Evolutionary conservation across 345 rosid species (phyloP).

Genomic region (Geranium brycei): DNA sequence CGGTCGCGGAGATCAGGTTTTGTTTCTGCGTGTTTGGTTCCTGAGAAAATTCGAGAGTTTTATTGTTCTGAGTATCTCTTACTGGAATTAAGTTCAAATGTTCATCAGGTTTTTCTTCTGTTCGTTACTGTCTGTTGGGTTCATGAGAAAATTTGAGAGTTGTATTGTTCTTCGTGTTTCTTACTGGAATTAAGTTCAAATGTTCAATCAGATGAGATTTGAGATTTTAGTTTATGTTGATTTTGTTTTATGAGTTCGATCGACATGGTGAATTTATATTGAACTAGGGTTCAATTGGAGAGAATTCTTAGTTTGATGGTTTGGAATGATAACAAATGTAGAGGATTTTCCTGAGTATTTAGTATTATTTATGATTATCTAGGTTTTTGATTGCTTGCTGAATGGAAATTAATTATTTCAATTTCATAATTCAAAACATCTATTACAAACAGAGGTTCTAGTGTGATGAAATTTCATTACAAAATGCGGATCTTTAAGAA

Average conservation of each 20-base stretch:
- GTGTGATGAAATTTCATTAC: too few relatives aligned
- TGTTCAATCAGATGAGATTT: background rate
- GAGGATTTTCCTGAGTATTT: background rate
- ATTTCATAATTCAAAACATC: too few relatives aligned
- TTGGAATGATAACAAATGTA: background rate
- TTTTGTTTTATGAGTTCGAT: background rate
- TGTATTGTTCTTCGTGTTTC: too few relatives aligned
- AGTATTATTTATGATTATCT: background rate
- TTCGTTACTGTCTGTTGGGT: background rate
- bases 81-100: background rate
- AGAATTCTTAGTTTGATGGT: background rate
- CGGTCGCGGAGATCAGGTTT: slow-evolving; percentile 82
- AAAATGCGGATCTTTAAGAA: background rate
- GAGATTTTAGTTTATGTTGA: background rate
- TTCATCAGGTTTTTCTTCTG: background rate
- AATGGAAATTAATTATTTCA: too few relatives aligned
- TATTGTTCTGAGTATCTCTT: background rate
- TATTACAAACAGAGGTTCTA: too few relatives aligned
- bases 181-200: background rate
- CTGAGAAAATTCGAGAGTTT: background rate
- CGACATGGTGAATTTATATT: too few relatives aligned
- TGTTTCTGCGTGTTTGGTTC: background rate
- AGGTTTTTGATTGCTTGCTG: background rate
- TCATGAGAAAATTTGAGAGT: too few relatives aligned
- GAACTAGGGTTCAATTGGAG: background rate